Evolutionary conservation across 495 filamentous ascomycete genomes (phyloP).

Genomic region (Aspergillus mulundensis): DNA sequence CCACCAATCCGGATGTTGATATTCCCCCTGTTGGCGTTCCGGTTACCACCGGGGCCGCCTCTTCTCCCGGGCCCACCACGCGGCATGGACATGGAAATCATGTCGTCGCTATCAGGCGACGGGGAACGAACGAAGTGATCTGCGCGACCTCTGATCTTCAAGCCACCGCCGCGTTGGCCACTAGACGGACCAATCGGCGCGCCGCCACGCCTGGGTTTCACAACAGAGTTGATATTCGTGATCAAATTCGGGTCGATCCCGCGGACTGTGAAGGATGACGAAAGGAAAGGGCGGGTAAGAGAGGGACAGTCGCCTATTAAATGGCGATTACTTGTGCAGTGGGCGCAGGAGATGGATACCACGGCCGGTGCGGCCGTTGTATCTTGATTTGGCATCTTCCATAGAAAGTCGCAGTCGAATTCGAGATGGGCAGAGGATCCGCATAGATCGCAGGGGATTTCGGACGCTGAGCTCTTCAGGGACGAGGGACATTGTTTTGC

Average conservation of each 20-base stretch:
- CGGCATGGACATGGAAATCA: constrained; percentile 22
- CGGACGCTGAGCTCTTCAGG: constrained; percentile 34
- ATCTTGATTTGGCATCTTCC: constrained; percentile 31
- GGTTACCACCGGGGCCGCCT: constrained; percentile 13
- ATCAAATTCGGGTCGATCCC: constrained; percentile 33
- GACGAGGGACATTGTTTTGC: constrained; percentile 32
- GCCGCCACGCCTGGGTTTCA: constrained; percentile 9
- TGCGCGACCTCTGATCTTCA: constrained; percentile 26
- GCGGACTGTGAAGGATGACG: constrained; percentile 34
- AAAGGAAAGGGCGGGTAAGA: constrained; percentile 15
- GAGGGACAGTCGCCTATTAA: constrained; percentile 46
- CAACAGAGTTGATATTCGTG: constrained; percentile 33
- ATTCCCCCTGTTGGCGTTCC: constrained; percentile 22
- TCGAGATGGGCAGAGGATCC: constrained; percentile 38
- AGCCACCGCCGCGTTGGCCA: constrained; percentile 19
- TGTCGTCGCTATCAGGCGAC: constrained; percentile 28
- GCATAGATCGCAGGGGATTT: constrained; percentile 46
- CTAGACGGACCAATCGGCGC: constrained; percentile 3
- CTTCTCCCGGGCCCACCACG: constrained; percentile 6
- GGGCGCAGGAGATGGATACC: constrained; percentile 46
- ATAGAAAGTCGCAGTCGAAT: constrained; percentile 39
- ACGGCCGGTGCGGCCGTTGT: constrained; percentile 22
- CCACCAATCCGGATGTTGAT: constrained; percentile 32
- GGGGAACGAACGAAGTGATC: constrained; percentile 17
- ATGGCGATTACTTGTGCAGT: constrained; percentile 43